Conservation (phyloP, 1,139 yeast genomes). For the Magnusiomyces suaveolens region DNA sequence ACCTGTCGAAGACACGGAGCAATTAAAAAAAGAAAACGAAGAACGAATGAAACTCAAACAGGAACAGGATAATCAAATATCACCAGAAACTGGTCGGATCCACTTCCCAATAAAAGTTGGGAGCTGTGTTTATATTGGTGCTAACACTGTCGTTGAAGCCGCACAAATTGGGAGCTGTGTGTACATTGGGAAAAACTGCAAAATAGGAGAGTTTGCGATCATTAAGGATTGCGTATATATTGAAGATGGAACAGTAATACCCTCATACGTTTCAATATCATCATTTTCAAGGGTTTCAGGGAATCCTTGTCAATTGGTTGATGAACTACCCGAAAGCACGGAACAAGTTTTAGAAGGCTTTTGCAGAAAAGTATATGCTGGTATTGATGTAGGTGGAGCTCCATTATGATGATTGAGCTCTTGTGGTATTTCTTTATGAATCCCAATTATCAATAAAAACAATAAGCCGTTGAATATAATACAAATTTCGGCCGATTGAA, state of each 20-base stretch:
- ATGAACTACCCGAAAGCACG: constrained; percentile 31
- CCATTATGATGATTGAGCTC: not conserved
- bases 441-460: not conserved
- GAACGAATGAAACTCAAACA: constrained; percentile 10
- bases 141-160: constrained; percentile 34
- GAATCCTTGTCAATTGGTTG: constrained; percentile 21
- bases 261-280: constrained; percentile 49
- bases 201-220: constrained; percentile 44
- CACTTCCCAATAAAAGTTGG: constrained; percentile 44
- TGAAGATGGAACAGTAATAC: constrained; percentile 41
- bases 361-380: constrained; percentile 27
- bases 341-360: constrained; percentile 29
- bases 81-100: constrained; percentile 9
- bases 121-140: constrained; percentile 48
- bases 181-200: constrained; percentile 49
- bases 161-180: constrained; percentile 39
- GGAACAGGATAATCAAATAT: constrained; percentile 15
- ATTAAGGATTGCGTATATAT: constrained; percentile 56
- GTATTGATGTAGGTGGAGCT: constrained; percentile 21
- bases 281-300: constrained; percentile 47
- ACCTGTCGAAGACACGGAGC: constrained; percentile 22
- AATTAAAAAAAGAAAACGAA: not conserved
- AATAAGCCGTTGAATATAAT: too few relatives aligned
- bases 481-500: too few relatives aligned
- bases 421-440: not conserved